These are phyloP conservation scores for Blastobotrys peoriensis DNA, from an alignment of 805 yeast species.

Conservation along the genomic window DNA sequence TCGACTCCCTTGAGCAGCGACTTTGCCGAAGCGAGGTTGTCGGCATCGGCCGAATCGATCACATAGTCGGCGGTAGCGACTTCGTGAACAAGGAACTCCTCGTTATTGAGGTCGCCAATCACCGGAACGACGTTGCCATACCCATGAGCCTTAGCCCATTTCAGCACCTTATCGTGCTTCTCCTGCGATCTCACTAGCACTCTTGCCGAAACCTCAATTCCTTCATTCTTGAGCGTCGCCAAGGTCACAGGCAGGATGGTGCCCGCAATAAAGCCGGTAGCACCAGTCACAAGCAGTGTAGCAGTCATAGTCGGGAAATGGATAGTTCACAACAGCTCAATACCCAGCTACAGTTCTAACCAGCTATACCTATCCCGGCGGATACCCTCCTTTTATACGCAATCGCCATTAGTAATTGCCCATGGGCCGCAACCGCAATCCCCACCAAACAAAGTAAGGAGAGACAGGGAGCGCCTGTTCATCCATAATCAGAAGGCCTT, in stretches of 20 bases:
- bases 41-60: constrained; percentile 15
- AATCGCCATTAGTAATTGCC: too few species aligned
- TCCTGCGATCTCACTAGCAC: constrained; percentile 12
- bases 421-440: too few species aligned
- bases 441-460: too few species aligned
- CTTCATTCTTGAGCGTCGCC: constrained; percentile 1
- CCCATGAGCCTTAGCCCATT: constrained; percentile 15
- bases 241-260: constrained; percentile 12
- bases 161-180: constrained; percentile 9
- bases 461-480: too few species aligned
- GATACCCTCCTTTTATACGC: too few species aligned
- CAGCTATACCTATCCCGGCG: too few species aligned
- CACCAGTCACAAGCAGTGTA: constrained; percentile 13
- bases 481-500: too few species aligned
- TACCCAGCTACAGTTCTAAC: too few species aligned
- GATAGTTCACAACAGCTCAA: too few species aligned
- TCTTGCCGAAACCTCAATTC: constrained; percentile 3
- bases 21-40: constrained; percentile 10
- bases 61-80: constrained; percentile 10
- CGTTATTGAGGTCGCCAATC: constrained; percentile 4
- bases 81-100: constrained; percentile 7
- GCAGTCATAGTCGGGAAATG: too few species aligned
- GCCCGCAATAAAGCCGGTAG: constrained; percentile 19
- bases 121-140: constrained; percentile 9
- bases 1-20: constrained; percentile 9